Conservation (phyloP, 495 filamentous ascomycete genomes). For the Amphirosellinia nigrospora region DNA sequence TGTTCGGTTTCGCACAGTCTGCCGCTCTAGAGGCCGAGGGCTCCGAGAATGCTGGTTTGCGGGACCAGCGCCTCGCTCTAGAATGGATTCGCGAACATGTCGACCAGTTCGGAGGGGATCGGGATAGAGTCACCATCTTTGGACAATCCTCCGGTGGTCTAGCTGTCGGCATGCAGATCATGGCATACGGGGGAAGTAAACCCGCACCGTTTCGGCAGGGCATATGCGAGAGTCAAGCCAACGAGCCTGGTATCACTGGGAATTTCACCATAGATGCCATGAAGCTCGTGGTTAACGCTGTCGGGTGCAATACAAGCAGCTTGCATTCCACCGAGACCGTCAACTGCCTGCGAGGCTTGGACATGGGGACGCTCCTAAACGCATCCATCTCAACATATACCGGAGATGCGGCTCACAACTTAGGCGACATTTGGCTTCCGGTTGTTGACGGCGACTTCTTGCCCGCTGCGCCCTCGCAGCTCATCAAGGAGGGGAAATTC, state of each 20-base stretch:
- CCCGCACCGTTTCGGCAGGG: conserved; percentile 45
- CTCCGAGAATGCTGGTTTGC: conserved; percentile 57
- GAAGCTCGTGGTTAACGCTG: conserved; percentile 49
- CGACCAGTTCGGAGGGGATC: conserved; percentile 63
- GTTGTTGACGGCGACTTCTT: conserved; percentile 51
- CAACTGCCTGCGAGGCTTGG: conserved; percentile 57
- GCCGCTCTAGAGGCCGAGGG: conserved; percentile 36
- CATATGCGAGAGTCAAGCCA: conserved; percentile 37
- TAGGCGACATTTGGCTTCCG: conserved; percentile 43
- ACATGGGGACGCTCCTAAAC: conserved; percentile 57
- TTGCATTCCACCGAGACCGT: conserved; percentile 50
- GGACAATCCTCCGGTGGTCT: conserved; percentile 61
- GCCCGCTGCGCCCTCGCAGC: conserved; percentile 44
- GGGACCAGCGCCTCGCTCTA: conserved; percentile 62
- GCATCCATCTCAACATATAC: conserved; percentile 29
- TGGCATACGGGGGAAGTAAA: conserved; percentile 46
- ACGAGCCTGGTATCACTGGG: conserved; percentile 39
- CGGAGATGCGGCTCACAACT: conserved; percentile 33
- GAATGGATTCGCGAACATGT: conserved; percentile 66
- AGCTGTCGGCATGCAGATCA: conserved; percentile 50
- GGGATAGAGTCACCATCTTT: conserved; percentile 57
- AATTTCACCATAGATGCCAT: conserved; percentile 38
- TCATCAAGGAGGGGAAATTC: conserved; percentile 42
- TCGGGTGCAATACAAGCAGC: conserved; percentile 55
- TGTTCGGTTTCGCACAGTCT: conserved; percentile 40